Conservation (phyloP, 2,329 filamentous ascomycete genomes). For the Alternaria gaisen region DNA sequence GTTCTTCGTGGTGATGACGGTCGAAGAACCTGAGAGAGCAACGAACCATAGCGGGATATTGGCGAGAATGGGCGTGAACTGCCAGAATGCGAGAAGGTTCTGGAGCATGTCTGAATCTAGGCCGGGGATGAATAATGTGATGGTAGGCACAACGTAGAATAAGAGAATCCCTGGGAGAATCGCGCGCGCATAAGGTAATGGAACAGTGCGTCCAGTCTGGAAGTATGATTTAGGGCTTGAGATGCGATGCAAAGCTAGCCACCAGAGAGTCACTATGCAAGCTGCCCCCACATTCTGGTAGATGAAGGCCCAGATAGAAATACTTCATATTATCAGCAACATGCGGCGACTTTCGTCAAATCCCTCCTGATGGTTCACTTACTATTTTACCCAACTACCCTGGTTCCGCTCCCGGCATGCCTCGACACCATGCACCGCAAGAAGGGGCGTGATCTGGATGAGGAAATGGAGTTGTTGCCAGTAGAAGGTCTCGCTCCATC, state of each 20-base stretch:
- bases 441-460: conserved; percentile 11
- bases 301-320: conserved; percentile 16
- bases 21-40: conserved; percentile 13
- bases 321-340: conserved; percentile 10
- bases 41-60: conserved; percentile 29
- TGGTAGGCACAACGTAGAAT: conserved; percentile 21
- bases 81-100: conserved; percentile 25
- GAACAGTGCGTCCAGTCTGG: conserved; percentile 21
- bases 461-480: conserved; percentile 32
- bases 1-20: conserved; percentile 2
- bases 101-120: conserved; percentile 10
- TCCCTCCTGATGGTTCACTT: neutral
- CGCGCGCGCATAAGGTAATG: conserved; percentile 22
- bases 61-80: conserved; percentile 22
- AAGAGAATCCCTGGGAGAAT: conserved; percentile 22
- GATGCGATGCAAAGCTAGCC: conserved; percentile 16
- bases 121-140: conserved; percentile 21
- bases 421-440: conserved; percentile 24
- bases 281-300: conserved; percentile 29
- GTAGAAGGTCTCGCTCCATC: conserved; percentile 24
- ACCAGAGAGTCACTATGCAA: conserved; percentile 25
- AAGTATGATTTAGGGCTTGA: conserved; percentile 25
- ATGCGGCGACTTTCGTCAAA: neutral
- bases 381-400: conserved; percentile 30
- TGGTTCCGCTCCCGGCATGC: conserved; percentile 26